These are phyloP conservation scores for Lepiota venenata DNA, from an alignment of 768 basidiomycete species.

Conservation along the genomic window DNA sequence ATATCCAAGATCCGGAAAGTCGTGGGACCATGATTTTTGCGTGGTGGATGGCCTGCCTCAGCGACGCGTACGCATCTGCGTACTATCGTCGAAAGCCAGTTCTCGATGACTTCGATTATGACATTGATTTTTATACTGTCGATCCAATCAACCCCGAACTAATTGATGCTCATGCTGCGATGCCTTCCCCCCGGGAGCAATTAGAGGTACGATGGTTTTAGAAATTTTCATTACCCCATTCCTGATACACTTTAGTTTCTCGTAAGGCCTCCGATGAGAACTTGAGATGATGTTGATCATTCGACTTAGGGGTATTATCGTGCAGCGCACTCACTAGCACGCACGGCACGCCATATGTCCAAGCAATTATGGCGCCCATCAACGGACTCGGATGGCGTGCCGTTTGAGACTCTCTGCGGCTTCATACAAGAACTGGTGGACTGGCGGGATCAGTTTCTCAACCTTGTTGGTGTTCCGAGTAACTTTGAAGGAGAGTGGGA, in stretches of 20 bases:
- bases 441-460: constrained; percentile 78
- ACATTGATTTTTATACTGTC: constrained; percentile 83
- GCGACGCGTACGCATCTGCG: constrained; percentile 78
- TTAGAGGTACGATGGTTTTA: constrained; percentile 51
- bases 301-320: constrained; percentile 71
- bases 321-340: constrained; percentile 80
- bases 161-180: constrained; percentile 38
- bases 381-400: constrained; percentile 75
- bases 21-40: constrained; percentile 87
- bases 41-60: constrained; percentile 91
- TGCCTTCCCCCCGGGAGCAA: constrained; percentile 73
- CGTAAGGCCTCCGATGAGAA: constrained; percentile 39
- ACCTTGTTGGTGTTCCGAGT: constrained; percentile 79
- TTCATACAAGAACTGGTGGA: constrained; percentile 56
- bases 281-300: constrained; percentile 15
- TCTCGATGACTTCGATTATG: constrained; percentile 86
- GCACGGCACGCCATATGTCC: constrained; percentile 79
- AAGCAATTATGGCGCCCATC: constrained; percentile 77
- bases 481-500: constrained; percentile 88
- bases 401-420: constrained; percentile 55
- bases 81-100: constrained; percentile 86
- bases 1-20: constrained; percentile 69
- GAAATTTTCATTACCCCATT: constrained; percentile 4
- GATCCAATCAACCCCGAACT: constrained; percentile 54
- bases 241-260: constrained; percentile 48